Conservation (phyloP, 768 basidiomycete species). For the Lentinula aciculospora region DNA sequence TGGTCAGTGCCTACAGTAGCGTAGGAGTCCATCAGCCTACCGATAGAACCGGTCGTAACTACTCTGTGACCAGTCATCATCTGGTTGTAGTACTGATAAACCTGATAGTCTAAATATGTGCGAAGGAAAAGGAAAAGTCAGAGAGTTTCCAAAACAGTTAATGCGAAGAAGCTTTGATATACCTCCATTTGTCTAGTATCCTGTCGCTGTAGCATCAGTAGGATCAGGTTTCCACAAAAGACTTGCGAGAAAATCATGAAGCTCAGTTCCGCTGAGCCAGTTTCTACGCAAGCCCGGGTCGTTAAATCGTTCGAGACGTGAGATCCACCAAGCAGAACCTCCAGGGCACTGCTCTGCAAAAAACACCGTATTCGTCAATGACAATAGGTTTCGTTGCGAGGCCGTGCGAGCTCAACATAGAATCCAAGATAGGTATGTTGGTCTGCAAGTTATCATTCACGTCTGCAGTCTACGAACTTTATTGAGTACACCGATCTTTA, state of each 20-base stretch:
- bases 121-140: neutral
- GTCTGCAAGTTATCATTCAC: constrained; percentile 14
- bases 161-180: too few species aligned
- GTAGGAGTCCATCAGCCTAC: constrained; percentile 16
- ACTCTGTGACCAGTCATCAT: constrained; percentile 17
- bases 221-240: constrained; percentile 14
- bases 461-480: constrained; percentile 12
- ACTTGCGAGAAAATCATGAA: constrained; percentile 14
- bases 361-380: constrained; percentile 17
- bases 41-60: constrained; percentile 14
- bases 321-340: constrained; percentile 17
- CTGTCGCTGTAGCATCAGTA: constrained; percentile 10
- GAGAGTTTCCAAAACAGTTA: too few species aligned
- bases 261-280: constrained; percentile 14
- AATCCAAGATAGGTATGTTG: constrained; percentile 14
- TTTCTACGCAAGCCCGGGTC: constrained; percentile 16
- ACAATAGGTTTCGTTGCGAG: constrained; percentile 7
- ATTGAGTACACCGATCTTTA: neutral
- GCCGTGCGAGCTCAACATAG: constrained; percentile 11
- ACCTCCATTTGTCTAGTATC: constrained; percentile 16
- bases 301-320: constrained; percentile 16
- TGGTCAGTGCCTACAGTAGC: constrained; percentile 16
- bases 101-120: constrained; percentile 12
- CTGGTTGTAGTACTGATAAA: constrained; percentile 18
- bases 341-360: constrained; percentile 13